A percentile compares a stretch with the other conserved stretches of the same genome.
These are phyloP conservation scores for Penicillium decumbens DNA, from an alignment of 2,329 filamentous ascomycete genomes.

Conservation along the genomic window DNA sequence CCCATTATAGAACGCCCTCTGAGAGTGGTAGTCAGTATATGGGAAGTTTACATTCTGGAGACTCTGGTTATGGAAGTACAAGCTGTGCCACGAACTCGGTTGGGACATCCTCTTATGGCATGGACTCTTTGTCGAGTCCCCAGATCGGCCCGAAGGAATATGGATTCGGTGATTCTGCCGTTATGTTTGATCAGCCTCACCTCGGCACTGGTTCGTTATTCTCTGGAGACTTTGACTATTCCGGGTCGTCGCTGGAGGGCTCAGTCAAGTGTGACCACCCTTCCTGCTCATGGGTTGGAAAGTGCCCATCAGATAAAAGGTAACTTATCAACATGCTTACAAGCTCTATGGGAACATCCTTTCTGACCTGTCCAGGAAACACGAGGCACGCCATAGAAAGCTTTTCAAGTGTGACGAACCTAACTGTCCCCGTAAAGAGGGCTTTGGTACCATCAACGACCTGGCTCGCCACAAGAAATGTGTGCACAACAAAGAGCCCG, in stretches of 20 bases:
- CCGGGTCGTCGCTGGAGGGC: slow-evolving; percentile 36
- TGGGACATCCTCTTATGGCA: slow-evolving; percentile 25
- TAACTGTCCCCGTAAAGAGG: slow-evolving; percentile 56
- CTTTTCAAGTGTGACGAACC: slow-evolving; percentile 58
- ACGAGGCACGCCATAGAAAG: slow-evolving; percentile 65
- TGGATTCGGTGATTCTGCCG: slow-evolving; percentile 17
- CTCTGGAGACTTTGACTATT: slow-evolving; percentile 30
- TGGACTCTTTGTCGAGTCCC: slow-evolving; percentile 30
- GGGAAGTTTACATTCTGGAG: slow-evolving; percentile 28
- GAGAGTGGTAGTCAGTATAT: slow-evolving; percentile 33
- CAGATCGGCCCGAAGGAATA: slow-evolving; percentile 21
- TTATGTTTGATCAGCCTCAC: slow-evolving; percentile 17
- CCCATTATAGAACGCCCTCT: slow-evolving; percentile 28
- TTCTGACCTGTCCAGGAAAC: slow-evolving; percentile 58
- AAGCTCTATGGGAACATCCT: not conserved
- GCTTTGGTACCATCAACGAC: slow-evolving; percentile 78
- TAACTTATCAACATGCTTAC: slow-evolving; percentile 13
- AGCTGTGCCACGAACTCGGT: slow-evolving; percentile 29
- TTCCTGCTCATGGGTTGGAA: slow-evolving; percentile 34
- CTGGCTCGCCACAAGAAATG: slow-evolving; percentile 72
- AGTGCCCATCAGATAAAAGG: slow-evolving; percentile 42
- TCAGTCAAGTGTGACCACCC: slow-evolving; percentile 30
- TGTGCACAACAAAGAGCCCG: slow-evolving; percentile 56
- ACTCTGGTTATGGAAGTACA: slow-evolving; percentile 37
- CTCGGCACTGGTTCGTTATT: slow-evolving; percentile 10